Conservation (phyloP, 2,329 filamentous ascomycete species). For the Beauveria brongniartii region DNA sequence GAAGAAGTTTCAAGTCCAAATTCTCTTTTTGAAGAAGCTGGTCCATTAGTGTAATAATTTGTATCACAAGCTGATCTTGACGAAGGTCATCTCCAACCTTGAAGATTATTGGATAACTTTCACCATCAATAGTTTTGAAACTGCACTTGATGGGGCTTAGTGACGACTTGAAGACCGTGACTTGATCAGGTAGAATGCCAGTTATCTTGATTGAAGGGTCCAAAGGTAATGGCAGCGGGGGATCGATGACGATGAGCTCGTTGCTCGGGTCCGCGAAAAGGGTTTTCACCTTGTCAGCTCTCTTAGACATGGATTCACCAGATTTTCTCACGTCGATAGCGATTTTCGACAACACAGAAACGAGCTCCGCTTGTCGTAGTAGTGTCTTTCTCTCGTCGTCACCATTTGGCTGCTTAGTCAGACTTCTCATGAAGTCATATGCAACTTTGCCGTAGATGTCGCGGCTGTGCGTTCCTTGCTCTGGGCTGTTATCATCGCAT, state of each 20-base stretch:
- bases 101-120: slow-evolving; percentile 87
- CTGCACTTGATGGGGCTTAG: slow-evolving; percentile 84
- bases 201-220: slow-evolving; percentile 76
- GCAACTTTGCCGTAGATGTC: slow-evolving; percentile 88
- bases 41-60: slow-evolving; percentile 96
- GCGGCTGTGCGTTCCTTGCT: slow-evolving; percentile 66
- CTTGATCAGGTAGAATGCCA: slow-evolving; percentile 75
- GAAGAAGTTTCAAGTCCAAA: slow-evolving; percentile 85
- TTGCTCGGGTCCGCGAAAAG: slow-evolving; percentile 84
- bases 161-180: slow-evolving; percentile 91
- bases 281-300: slow-evolving; percentile 77
- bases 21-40: slow-evolving; percentile 93
- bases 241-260: slow-evolving; percentile 74
- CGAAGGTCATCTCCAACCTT: slow-evolving; percentile 94
- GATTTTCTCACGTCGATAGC: slow-evolving; percentile 81
- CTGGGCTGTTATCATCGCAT: slow-evolving; percentile 74
- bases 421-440: slow-evolving; percentile 89
- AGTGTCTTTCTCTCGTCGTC: slow-evolving; percentile 67
- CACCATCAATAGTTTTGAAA: slow-evolving; percentile 72
- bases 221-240: slow-evolving; percentile 77
- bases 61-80: slow-evolving; percentile 94
- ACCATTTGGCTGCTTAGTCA: slow-evolving; percentile 65
- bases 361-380: slow-evolving; percentile 79
- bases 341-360: slow-evolving; percentile 79
- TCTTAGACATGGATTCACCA: slow-evolving; percentile 67